Evolutionary conservation across 2,329 filamentous ascomycete species (phyloP).

Genomic region (Fonsecaea nubica): DNA sequence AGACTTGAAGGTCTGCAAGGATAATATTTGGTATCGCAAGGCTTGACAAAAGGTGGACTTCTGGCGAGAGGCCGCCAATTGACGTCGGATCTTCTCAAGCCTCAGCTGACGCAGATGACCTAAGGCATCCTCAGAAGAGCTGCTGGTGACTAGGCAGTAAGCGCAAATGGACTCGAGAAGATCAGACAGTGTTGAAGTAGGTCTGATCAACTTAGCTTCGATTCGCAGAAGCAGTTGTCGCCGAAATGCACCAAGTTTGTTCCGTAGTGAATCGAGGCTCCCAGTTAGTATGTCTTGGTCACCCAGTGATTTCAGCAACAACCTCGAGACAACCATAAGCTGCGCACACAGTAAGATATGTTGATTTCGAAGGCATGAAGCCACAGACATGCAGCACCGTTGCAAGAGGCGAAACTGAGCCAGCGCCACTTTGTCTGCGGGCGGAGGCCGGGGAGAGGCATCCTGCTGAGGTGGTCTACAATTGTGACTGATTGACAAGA

Average conservation of each 20-base stretch:
- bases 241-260: conserved; percentile 67
- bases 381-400: conserved; percentile 60
- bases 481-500: conserved; percentile 74
- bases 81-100: conserved; percentile 69
- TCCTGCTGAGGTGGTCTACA: conserved; percentile 67
- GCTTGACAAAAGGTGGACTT: conserved; percentile 66
- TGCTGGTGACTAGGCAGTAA: conserved; percentile 80
- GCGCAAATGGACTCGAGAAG: conserved; percentile 79
- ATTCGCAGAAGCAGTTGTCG: conserved; percentile 69
- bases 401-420: conserved; percentile 66
- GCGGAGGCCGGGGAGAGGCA: conserved; percentile 2
- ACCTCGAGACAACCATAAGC: conserved; percentile 74
- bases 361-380: conserved; percentile 59
- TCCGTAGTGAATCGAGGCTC: conserved; percentile 68
- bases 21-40: conserved; percentile 75
- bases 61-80: conserved; percentile 61
- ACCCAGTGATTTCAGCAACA: conserved; percentile 75
- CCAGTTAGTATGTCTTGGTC: conserved; percentile 56
- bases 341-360: conserved; percentile 62
- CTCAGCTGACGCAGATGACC: conserved; percentile 78
- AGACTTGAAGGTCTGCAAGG: conserved; percentile 76
- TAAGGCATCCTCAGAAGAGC: conserved; percentile 78
- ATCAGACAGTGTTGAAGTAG: conserved; percentile 51
- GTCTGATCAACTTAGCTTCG: conserved; percentile 60
- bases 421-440: conserved; percentile 26